Evolutionary conservation across 139 green algal genomes (phyloP).

Genomic region (Closterium sp.): DNA sequence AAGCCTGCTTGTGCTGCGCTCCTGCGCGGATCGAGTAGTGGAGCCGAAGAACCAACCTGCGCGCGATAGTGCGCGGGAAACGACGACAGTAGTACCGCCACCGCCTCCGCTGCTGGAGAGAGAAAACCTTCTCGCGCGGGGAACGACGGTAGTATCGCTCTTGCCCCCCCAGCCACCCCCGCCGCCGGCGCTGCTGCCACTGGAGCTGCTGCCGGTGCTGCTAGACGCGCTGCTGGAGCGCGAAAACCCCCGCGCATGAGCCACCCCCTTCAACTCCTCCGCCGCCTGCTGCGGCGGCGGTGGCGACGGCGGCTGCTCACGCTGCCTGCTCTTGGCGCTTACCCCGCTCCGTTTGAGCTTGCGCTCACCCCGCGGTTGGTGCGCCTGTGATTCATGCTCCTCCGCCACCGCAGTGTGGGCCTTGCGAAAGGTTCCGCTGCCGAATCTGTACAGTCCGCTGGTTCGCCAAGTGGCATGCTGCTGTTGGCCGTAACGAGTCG

Average conservation of each 20-base stretch:
- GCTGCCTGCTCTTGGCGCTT: background rate
- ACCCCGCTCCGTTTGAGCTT: background rate
- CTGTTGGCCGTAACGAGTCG: background rate
- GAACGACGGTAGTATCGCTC: background rate
- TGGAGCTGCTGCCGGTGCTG: background rate
- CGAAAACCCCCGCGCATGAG: background rate
- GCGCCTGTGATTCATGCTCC: background rate
- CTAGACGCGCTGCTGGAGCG: background rate
- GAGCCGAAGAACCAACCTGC: background rate
- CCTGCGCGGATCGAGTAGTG: background rate
- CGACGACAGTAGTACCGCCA: background rate
- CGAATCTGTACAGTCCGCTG: background rate
- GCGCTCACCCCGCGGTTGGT: background rate
- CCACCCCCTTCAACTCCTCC: background rate
- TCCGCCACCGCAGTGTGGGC: background rate
- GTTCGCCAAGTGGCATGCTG: background rate
- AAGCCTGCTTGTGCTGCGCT: background rate
- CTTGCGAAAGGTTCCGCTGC: background rate
- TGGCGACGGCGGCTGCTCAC: background rate
- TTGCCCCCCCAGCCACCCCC: no score
- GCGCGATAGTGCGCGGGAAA: background rate
- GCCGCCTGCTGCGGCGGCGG: no score
- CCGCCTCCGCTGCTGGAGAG: background rate
- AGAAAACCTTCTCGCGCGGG: background rate
- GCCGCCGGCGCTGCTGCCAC: background rate